These are phyloP conservation scores for Trametes sp. DNA, from an alignment of 1,284 basidiomycete species.

Conservation along the genomic window DNA sequence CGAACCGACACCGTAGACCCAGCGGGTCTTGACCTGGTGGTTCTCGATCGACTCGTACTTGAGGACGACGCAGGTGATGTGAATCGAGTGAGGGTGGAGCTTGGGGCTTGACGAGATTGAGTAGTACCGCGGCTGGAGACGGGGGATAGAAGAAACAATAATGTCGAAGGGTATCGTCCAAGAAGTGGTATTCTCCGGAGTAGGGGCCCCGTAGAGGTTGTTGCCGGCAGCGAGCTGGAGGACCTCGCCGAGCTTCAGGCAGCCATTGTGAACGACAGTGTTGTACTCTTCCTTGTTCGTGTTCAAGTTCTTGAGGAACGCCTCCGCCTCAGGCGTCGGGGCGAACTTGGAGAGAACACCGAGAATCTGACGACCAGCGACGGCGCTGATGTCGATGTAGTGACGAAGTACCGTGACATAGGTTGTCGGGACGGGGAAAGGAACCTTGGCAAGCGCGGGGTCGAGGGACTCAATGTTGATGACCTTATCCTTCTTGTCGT, in stretches of 20 bases:
- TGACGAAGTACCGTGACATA: slow-evolving; percentile 94
- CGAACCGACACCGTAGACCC: slow-evolving; percentile 87
- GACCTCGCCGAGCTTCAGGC: slow-evolving; percentile 91
- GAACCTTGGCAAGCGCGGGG: slow-evolving; percentile 97
- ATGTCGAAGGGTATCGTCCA: slow-evolving; percentile 99
- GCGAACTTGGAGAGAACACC: slow-evolving; percentile 89
- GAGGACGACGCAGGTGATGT: slow-evolving; percentile 95
- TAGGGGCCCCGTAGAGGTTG: slow-evolving; percentile 63
- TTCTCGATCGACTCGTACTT: slow-evolving; percentile 81
- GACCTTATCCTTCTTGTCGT: slow-evolving; percentile 78
- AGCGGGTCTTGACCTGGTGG: slow-evolving; percentile 60
- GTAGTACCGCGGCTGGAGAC: slow-evolving; percentile 96
- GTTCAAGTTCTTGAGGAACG: slow-evolving; percentile 80
- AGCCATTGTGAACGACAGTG: slow-evolving; percentile 77
- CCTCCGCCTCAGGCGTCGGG: slow-evolving; percentile 81
- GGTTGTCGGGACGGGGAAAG: slow-evolving; percentile 97
- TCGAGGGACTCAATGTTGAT: slow-evolving; percentile 96
- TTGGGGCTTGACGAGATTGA: slow-evolving; percentile 99
- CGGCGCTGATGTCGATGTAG: slow-evolving; percentile 95
- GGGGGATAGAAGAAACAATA: slow-evolving; percentile 91
- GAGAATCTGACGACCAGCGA: slow-evolving; percentile 93
- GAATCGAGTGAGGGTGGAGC: slow-evolving; percentile 86
- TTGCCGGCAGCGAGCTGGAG: slow-evolving; percentile 90
- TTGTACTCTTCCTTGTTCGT: slow-evolving; percentile 90
- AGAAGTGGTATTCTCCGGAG: slow-evolving; percentile 73